These are phyloP conservation scores for Suillus placidus DNA, from an alignment of 768 basidiomycete genomes.

Conservation along the genomic window DNA sequence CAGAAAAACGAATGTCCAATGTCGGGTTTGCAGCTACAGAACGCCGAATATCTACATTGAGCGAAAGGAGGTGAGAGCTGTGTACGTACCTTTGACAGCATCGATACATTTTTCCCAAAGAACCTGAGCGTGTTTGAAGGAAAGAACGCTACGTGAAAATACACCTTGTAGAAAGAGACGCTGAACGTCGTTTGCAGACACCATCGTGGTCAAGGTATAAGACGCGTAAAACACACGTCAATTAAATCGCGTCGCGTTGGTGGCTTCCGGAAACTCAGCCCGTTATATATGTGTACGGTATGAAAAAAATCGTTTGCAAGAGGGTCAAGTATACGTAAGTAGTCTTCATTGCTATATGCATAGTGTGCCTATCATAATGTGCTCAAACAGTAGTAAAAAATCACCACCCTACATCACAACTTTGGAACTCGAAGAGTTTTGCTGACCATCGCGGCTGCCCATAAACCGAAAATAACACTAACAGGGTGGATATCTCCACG, in stretches of 20 bases:
- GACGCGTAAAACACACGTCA: constrained; percentile 14
- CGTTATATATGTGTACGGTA: neutral
- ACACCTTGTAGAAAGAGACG: constrained; percentile 80
- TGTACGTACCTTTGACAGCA: constrained; percentile 61
- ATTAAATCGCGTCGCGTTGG: constrained; percentile 28
- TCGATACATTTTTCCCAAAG: constrained; percentile 71
- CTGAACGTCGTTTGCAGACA: constrained; percentile 63
- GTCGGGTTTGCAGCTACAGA: constrained; percentile 53
- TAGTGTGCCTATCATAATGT: constrained; percentile 2
- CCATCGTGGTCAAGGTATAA: constrained; percentile 36
- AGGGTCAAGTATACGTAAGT: neutral
- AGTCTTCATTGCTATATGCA: neutral
- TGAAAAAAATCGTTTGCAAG: neutral
- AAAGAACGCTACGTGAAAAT: constrained; percentile 68
- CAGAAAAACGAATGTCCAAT: constrained; percentile 47
- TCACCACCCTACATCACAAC: constrained; percentile 41
- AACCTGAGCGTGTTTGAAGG: constrained; percentile 61
- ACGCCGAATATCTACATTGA: constrained; percentile 10
- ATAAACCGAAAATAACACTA: constrained; percentile 74
- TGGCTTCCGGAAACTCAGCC: constrained; percentile 4
- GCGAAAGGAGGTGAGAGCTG: constrained; percentile 1
- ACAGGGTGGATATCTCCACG: constrained; percentile 85
- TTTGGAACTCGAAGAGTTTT: constrained; percentile 93
- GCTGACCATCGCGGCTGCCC: constrained; percentile 98
- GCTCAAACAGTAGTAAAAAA: constrained; percentile 4